Conservation (phyloP, 2,329 filamentous ascomycete species). For the Parafenestella ontariensis region DNA sequence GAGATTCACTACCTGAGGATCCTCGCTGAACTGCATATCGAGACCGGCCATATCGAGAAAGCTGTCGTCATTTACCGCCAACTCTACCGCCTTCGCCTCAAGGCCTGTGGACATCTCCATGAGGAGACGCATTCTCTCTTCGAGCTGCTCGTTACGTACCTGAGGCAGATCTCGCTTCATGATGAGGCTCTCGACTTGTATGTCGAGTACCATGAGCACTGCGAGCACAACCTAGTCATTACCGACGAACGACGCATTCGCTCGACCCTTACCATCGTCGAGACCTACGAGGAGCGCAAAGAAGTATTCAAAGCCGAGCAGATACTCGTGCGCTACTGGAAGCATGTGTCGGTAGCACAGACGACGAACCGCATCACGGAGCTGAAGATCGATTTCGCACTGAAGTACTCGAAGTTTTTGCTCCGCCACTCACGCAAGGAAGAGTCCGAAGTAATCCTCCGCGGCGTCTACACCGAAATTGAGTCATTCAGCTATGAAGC, state of each 20-base stretch:
- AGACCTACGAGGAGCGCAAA: conserved; percentile 31
- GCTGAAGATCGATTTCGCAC: conserved; percentile 26
- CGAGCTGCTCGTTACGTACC: conserved; percentile 22
- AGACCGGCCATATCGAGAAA: conserved; percentile 25
- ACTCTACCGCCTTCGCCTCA: conserved; percentile 28
- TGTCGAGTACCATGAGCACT: conserved; percentile 25
- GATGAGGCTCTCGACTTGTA: conserved; percentile 26
- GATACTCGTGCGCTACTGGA: conserved; percentile 31
- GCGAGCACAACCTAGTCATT: conserved; percentile 20
- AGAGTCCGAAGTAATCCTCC: conserved; percentile 31
- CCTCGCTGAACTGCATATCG: conserved; percentile 31
- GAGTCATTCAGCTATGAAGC: conserved; percentile 28
- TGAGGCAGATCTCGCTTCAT: conserved; percentile 25
- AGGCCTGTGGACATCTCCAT: conserved; percentile 29
- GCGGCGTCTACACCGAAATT: conserved; percentile 29
- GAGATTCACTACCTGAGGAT: conserved; percentile 28
- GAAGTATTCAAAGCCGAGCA: conserved; percentile 34
- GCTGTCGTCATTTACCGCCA: conserved; percentile 32
- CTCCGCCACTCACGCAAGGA: conserved; percentile 27
- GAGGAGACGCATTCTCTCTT: conserved; percentile 24
- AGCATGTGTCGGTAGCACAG: conserved; percentile 19
- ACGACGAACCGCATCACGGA: conserved; percentile 21
- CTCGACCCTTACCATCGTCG: conserved; percentile 19
- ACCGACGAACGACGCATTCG: conserved; percentile 28
- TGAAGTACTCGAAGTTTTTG: conserved; percentile 31